A percentile compares a stretch with the other conserved stretches of the same genome.
Evolutionary conservation across 352 stramenopile genomes (phyloP).

Genomic region (Phytophthora cryptogea): DNA sequence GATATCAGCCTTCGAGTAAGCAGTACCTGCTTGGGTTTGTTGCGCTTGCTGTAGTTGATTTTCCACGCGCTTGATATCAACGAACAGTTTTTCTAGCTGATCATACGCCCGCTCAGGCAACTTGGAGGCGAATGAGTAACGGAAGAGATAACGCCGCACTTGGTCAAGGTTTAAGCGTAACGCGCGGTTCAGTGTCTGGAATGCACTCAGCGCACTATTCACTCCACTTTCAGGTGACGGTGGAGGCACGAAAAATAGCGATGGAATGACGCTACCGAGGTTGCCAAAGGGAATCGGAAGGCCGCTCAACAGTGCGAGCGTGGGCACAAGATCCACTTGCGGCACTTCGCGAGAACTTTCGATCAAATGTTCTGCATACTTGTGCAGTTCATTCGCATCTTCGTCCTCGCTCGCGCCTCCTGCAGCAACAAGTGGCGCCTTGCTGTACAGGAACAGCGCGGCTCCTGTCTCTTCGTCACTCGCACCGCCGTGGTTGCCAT

Average conservation of each 20-base stretch:
- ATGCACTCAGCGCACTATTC: conserved; percentile 28
- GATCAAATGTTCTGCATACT: conserved; percentile 32
- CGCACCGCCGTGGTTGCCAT: conserved; percentile 98
- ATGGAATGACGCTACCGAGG: conserved; percentile 93
- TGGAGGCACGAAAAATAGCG: conserved; percentile 76
- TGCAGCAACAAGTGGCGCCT: conserved; percentile 37
- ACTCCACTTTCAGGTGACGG: conserved; percentile 3
- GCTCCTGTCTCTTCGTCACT: conserved; percentile 95
- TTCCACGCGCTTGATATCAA: conserved; percentile 38
- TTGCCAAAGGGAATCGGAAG: conserved; percentile 97
- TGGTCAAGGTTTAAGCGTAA: conserved; percentile 85
- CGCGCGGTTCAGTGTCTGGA: conserved; percentile 65
- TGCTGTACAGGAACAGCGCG: conserved; percentile 94
- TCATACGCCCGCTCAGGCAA: conserved; percentile 61
- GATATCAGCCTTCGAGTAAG: conserved; percentile 29
- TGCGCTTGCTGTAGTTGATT: conserved; percentile 30
- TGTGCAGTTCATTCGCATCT: conserved; percentile 15
- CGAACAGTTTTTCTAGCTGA: conserved; percentile 58
- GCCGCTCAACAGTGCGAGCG: conserved; percentile 92
- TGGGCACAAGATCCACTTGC: conserved; percentile 98
- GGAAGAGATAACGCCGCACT: conserved; percentile 77
- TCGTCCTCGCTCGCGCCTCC: conserved; percentile 4
- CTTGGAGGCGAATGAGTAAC: conserved; percentile 71
- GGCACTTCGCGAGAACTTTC: conserved; percentile 54
- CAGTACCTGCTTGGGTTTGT: not conserved